Evolutionary conservation across 495 filamentous ascomycete species (phyloP), one percentile per base, ranked within the genome.

Genomic region (Articulospora tetracladia): DNA sequence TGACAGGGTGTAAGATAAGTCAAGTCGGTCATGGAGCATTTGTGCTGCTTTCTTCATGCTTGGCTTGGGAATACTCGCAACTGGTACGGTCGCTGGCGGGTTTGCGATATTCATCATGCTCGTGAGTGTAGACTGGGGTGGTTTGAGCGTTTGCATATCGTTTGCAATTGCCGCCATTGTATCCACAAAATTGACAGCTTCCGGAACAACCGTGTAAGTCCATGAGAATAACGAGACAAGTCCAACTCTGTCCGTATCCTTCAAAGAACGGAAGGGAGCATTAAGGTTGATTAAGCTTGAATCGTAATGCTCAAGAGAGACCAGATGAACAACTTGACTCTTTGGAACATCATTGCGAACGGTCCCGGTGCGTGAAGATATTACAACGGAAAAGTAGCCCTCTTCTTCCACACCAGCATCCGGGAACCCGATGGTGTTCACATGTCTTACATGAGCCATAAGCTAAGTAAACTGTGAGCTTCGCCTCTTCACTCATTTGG

Each of bases 161-260:
- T 22, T 47, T 0, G 66, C 70, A 1, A 74, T 53, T 6, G 61
- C 23, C 19, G n/a, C 25, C 10, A 72, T 60, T 0, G 63, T 32
- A 12, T 77, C 72, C 1, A 34, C 23, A 17, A 75, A 63, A 50
- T 71, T 75, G 47, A 75, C 41, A 0, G 68, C 53, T 28, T 59
- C 55, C 1, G 78, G 80, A 0, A 76, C 27, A 17, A 59, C 60
- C 0, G 65, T 71, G 51, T 81, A 82, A 2, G 65, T 64, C 81
- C 81, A 84, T 17, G 64, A 69, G 60, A 77, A 64, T 8, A 84
- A 66, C 1, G 69, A 74, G 17, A 64, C 57, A 30, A 83, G 54
- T 0, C 59, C 74, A 20, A 83, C 71, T 24, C 54, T 34, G 22
- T 57, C 24, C 8, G 1, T 27, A 20, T 46, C 22, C 3, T 34